Percentiles rank a stretch among this genome's conserved stretches.
phyloP scores from a whole-genome alignment of 139 green algal species.

The Haematococcus sp. region DNA sequence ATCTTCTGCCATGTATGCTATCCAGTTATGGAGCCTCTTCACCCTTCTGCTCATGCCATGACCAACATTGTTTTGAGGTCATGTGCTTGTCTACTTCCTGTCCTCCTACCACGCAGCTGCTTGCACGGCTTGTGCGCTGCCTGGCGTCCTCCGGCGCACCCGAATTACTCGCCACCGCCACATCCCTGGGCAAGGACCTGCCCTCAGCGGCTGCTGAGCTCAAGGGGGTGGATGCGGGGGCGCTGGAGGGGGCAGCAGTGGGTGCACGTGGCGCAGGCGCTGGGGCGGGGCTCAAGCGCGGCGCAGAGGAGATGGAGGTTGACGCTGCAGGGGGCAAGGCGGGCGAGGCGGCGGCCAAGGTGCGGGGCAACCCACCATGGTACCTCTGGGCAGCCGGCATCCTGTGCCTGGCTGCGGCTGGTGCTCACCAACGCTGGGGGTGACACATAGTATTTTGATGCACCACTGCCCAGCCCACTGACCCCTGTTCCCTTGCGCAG shows the following conservation, averaged over 20 bases:
- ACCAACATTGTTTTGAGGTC: too few species aligned
- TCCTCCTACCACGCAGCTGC: constrained; percentile 3
- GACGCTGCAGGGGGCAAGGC: neutral
- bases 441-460: too few species aligned
- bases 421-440: too few species aligned
- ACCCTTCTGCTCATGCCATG: too few species aligned
- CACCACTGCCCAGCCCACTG: too few species aligned
- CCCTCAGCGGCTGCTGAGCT: constrained; percentile 10
- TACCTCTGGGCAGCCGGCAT: too few species aligned
- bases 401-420: neutral
- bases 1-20: too few species aligned
- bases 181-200: constrained; percentile 18
- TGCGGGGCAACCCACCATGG: constrained; percentile 1
- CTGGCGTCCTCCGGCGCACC: constrained; percentile 23
- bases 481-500: too few species aligned
- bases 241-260: constrained; percentile 44
- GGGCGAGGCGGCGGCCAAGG: constrained; percentile 5
- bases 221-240: constrained; percentile 43
- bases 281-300: constrained; percentile 10
- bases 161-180: neutral
- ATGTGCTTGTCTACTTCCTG: neutral
- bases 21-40: too few species aligned
- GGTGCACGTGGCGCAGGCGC: neutral
- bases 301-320: constrained; percentile 12
- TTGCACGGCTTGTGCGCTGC: constrained; percentile 36